Conservation (phyloP, 441 rosid species). For the Mallotus japonicus region DNA sequence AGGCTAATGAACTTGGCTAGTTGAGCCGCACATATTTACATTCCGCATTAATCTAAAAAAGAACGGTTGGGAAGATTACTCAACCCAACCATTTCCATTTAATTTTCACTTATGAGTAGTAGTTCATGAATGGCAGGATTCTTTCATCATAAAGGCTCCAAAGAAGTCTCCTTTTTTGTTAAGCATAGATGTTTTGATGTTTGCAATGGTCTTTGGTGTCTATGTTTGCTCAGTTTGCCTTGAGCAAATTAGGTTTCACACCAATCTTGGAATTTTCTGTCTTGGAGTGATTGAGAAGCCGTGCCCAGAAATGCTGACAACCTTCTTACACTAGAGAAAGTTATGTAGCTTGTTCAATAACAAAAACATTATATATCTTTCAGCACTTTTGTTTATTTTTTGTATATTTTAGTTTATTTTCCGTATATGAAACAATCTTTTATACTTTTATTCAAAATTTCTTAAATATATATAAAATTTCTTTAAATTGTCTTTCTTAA, state of each 20-base stretch:
- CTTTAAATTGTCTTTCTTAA: no score
- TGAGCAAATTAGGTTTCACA: slow-evolving; percentile 35
- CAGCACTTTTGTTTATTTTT: no score
- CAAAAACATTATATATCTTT: no score
- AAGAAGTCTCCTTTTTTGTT: slow-evolving; percentile 42
- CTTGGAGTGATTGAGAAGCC: slow-evolving; percentile 37
- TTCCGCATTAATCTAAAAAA: slow-evolving; percentile 80
- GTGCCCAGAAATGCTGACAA: slow-evolving; percentile 69
- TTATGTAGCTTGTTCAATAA: no score
- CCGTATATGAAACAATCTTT: no score
- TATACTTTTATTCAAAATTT: no score
- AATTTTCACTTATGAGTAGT: slow-evolving; percentile 4
- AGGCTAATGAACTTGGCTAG: slow-evolving; percentile 10
- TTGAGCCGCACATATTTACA: slow-evolving; percentile 34
- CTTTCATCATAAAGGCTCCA: slow-evolving; percentile 34
- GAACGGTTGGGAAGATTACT: slow-evolving; percentile 76
- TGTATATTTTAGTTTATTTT: no score
- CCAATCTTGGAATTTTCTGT: slow-evolving; percentile 26
- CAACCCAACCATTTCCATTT: slow-evolving; percentile 99
- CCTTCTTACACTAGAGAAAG: no score
- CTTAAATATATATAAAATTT: no score
- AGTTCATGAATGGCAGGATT: slow-evolving; percentile 29
- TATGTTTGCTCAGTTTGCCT: slow-evolving; percentile 43
- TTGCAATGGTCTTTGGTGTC: slow-evolving; percentile 39
- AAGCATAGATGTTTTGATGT: slow-evolving; percentile 43